A percentile compares a stretch with the other conserved stretches of the same genome.
phyloP scores from a whole-genome alignment of 805 yeast genomes.

The Teunomyces gatunensis region DNA sequence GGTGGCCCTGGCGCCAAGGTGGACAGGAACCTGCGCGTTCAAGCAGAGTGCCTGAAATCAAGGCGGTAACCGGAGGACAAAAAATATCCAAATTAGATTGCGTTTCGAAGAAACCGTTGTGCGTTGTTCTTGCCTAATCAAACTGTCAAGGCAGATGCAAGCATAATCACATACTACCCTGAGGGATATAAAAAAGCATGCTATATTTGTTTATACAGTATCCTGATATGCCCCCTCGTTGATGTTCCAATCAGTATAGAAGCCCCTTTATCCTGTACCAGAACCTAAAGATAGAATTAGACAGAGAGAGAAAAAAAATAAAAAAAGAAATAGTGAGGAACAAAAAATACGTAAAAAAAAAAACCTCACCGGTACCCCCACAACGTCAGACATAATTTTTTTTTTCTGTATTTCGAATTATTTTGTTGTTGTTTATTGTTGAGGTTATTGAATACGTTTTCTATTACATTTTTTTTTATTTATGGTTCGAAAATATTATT shows the following conservation, averaged over 20 bases:
- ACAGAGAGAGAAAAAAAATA: too few species aligned
- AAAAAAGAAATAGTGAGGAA: not conserved
- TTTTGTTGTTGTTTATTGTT: not conserved
- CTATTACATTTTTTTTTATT: not conserved
- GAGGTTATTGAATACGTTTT: not conserved
- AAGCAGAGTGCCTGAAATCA: not conserved
- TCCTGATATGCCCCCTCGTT: too few species aligned
- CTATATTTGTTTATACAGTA: too few species aligned
- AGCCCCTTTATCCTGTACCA: too few species aligned
- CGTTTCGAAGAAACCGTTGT: not conserved
- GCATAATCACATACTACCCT: too few species aligned
- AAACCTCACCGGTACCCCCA: not conserved
- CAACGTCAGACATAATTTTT: not conserved
- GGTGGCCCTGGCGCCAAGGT: not conserved
- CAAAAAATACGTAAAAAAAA: not conserved
- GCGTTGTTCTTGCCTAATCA: too few species aligned
- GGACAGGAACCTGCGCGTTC: not conserved
- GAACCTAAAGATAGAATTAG: too few species aligned
- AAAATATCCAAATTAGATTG: not conserved
- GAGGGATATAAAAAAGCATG: too few species aligned
- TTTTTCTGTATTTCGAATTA: not conserved
- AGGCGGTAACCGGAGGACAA: not conserved
- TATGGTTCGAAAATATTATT: not conserved
- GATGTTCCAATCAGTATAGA: too few species aligned
- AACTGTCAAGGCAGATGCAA: too few species aligned